A percentile compares a stretch with the other conserved stretches of the same genome.
These are phyloP conservation scores for Vaccinium myrtillus DNA, from an alignment of 148 eudicot genomes.

Conservation along the genomic window DNA sequence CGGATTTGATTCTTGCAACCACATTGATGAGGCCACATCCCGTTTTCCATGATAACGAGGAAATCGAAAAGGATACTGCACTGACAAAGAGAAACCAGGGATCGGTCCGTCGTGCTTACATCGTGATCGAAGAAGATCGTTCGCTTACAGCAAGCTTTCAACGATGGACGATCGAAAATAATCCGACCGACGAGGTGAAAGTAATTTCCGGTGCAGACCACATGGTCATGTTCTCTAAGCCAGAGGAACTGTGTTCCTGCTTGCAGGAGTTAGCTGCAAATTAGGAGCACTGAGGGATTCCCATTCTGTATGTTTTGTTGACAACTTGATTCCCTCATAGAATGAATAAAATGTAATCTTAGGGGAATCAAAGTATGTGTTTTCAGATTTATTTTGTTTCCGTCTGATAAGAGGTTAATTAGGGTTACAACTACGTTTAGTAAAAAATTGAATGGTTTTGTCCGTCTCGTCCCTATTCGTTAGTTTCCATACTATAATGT, in stretches of 20 bases:
- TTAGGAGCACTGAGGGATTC: neutral
- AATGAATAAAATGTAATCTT: too few relatives aligned
- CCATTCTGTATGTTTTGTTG: too few relatives aligned
- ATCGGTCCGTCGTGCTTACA: conserved; percentile 21
- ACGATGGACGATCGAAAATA: conserved; percentile 29
- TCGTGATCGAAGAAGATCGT: conserved; percentile 21
- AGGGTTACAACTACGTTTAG: too few relatives aligned
- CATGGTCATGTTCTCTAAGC: conserved; percentile 35
- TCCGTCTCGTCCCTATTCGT: too few relatives aligned
- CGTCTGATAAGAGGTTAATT: too few relatives aligned
- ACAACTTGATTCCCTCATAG: too few relatives aligned
- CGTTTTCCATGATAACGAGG: neutral
- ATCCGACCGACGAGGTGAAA: conserved; percentile 29
- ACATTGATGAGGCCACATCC: conserved; percentile 27
- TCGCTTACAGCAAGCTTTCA: conserved; percentile 10
- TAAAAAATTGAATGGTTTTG: too few relatives aligned
- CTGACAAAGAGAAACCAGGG: conserved; percentile 27
- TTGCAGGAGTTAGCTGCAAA: conserved; percentile 16
- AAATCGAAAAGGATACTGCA: neutral
- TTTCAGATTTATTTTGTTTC: too few relatives aligned
- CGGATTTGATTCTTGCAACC: conserved; percentile 30
- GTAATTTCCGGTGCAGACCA: conserved; percentile 31
- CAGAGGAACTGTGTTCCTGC: conserved; percentile 19
- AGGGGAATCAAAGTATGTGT: too few relatives aligned
- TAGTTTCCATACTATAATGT: too few relatives aligned